Evolutionary conservation across 148 eudicot genomes (phyloP).

Genomic region (Drosera capensis): DNA sequence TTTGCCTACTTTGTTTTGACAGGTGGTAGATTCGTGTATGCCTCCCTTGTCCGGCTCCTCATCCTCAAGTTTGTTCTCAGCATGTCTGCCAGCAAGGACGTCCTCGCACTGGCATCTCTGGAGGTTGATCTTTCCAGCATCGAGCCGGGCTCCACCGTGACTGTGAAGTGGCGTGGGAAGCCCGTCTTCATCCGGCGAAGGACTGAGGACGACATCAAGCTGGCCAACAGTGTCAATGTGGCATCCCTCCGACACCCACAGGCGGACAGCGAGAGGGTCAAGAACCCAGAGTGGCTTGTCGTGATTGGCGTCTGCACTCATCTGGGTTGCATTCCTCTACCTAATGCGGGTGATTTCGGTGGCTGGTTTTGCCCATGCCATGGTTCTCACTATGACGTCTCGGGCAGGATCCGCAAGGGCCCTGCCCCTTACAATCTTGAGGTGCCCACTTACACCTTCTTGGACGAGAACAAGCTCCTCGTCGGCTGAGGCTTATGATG

Average conservation of each 20-base stretch:
- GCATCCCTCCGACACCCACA: conserved; percentile 51
- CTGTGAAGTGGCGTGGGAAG: too few relatives aligned
- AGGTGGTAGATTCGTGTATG: conserved; percentile 65
- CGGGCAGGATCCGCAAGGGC: too few relatives aligned
- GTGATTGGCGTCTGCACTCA: conserved; percentile 70
- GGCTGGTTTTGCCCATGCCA: conserved; percentile 87
- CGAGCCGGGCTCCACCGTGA: conserved; percentile 72
- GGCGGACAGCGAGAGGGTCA: conserved; percentile 50
- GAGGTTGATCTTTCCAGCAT: conserved; percentile 68
- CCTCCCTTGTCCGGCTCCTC: too few relatives aligned
- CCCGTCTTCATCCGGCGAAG: conserved; percentile 54
- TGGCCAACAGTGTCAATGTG: conserved; percentile 53
- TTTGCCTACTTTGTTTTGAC: conserved; percentile 57
- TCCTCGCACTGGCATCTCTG: conserved; percentile 56
- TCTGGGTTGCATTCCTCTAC: too few relatives aligned
- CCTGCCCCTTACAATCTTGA: conserved; percentile 59
- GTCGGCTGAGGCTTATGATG: conserved; percentile 48
- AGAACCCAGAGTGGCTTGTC: conserved; percentile 64
- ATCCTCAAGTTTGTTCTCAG: conserved; percentile 61
- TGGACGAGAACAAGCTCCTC: conserved; percentile 53
- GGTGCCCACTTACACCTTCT: conserved; percentile 60
- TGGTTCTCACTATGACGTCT: conserved; percentile 65
- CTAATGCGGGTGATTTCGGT: conserved; percentile 59
- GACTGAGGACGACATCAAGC: conserved; percentile 41
- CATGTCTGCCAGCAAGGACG: conserved; percentile 71